These are phyloP conservation scores for Syzygium malaccense DNA, from an alignment of 441 rosid genomes.

Conservation along the genomic window DNA sequence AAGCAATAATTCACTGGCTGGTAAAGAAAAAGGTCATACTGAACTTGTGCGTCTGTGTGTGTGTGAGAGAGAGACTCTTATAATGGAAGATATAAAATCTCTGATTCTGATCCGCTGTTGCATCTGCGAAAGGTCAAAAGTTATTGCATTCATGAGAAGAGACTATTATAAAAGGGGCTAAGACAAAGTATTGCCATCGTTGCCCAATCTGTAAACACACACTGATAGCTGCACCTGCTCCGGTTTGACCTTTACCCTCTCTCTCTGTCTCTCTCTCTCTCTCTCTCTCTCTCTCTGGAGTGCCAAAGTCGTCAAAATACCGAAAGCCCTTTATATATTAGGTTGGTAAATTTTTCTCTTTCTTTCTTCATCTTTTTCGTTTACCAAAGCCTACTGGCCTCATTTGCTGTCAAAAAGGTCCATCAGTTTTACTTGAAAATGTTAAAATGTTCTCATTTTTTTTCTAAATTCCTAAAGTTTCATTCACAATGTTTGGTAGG, in stretches of 20 bases:
- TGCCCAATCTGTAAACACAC: conserved; percentile 19
- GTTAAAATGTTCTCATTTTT: not conserved
- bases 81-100: not conserved
- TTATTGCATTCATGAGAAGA: not conserved
- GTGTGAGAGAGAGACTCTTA: not conserved
- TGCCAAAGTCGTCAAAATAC: not conserved
- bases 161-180: not conserved
- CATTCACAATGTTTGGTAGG: not conserved
- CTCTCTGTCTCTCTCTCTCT: not conserved
- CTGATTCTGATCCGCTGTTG: not conserved
- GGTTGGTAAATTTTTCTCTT: not conserved
- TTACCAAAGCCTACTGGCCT: not conserved
- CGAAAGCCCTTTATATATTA: not conserved
- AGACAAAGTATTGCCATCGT: conserved; percentile 22
- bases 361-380: not conserved
- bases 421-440: not conserved
- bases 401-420: not conserved
- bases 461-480: not conserved
- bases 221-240: conserved; percentile 40
- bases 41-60: not conserved
- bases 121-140: not conserved
- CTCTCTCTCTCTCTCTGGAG: not conserved
- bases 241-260: conserved; percentile 52
- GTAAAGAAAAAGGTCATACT: not conserved
- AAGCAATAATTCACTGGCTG: not conserved